Percentiles rank a stretch among this genome's conserved stretches.
phyloP scores from a whole-genome alignment of 768 basidiomycete species.

The Boletus rubropictus region DNA sequence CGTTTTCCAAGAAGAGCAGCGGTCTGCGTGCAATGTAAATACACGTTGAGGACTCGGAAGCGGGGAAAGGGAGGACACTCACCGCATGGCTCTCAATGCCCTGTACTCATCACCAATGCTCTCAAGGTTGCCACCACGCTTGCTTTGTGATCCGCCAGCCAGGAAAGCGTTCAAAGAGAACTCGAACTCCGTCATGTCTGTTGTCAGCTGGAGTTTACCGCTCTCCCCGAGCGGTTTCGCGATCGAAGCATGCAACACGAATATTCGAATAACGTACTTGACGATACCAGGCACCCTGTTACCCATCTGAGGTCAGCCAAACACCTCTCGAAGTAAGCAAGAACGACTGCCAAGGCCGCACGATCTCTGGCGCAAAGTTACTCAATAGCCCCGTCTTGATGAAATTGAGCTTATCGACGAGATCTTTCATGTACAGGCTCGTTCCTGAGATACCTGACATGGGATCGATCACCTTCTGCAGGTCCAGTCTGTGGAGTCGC shows the following conservation, averaged over 20 bases:
- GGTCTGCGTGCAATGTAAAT: conserved; percentile 45
- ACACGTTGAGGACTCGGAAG: neutral
- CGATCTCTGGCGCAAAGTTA: conserved; percentile 69
- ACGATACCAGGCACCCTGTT: conserved; percentile 61
- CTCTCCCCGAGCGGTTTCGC: conserved; percentile 86
- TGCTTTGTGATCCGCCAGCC: conserved; percentile 49
- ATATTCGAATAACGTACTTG: conserved; percentile 75
- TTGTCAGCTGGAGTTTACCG: conserved; percentile 90
- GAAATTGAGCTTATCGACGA: conserved; percentile 76
- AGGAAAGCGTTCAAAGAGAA: conserved; percentile 83
- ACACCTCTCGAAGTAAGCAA: neutral
- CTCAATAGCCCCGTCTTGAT: conserved; percentile 75
- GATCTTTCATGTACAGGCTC: conserved; percentile 81
- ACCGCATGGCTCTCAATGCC: conserved; percentile 83
- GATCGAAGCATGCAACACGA: conserved; percentile 92
- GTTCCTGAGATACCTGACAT: conserved; percentile 44
- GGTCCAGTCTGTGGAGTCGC: conserved; percentile 80
- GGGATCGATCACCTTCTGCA: conserved; percentile 66
- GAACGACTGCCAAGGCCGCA: conserved; percentile 60
- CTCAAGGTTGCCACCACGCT: conserved; percentile 64
- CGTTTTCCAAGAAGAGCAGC: conserved; percentile 82
- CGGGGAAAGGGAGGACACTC: conserved; percentile 16
- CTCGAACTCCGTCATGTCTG: conserved; percentile 95
- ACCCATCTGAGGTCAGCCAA: conserved; percentile 1
- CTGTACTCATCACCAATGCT: conserved; percentile 83